Evolutionary conservation across 305 asterid species (phyloP).

Genomic region (Fraxinus albicans): DNA sequence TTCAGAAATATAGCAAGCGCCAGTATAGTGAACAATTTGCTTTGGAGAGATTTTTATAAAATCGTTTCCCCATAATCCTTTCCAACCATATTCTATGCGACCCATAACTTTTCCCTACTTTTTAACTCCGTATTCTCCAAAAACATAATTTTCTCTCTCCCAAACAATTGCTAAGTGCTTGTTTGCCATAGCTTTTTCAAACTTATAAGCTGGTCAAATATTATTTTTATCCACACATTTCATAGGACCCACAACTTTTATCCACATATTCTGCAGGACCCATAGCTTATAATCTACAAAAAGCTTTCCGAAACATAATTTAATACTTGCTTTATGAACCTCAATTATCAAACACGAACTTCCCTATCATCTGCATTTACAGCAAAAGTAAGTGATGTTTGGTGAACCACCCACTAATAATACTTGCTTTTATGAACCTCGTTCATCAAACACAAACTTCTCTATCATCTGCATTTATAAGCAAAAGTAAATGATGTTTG

Average conservation of each 20-base stretch:
- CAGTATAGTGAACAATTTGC: background rate
- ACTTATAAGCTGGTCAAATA: background rate
- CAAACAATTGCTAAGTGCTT: background rate
- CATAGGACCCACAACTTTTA: background rate
- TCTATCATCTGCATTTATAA: conserved; percentile 5
- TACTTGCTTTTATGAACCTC: background rate
- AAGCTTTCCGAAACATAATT: background rate
- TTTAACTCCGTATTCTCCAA: background rate
- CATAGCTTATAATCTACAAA: background rate
- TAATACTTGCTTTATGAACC: background rate
- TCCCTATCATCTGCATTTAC: background rate
- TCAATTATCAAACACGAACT: background rate
- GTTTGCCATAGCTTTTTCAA: background rate
- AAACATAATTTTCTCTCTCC: background rate
- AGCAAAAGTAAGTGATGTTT: background rate
- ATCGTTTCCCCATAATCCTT: background rate
- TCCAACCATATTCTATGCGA: background rate
- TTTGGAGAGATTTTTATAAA: background rate
- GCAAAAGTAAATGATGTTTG: background rate
- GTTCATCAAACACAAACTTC: background rate
- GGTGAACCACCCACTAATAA: background rate
- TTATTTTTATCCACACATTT: background rate
- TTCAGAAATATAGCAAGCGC: background rate
- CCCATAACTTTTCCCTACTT: background rate
- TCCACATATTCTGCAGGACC: background rate